phyloP scores from a whole-genome alignment of 176 grass and related monocot genomes.

The Metroxylon sagu region DNA sequence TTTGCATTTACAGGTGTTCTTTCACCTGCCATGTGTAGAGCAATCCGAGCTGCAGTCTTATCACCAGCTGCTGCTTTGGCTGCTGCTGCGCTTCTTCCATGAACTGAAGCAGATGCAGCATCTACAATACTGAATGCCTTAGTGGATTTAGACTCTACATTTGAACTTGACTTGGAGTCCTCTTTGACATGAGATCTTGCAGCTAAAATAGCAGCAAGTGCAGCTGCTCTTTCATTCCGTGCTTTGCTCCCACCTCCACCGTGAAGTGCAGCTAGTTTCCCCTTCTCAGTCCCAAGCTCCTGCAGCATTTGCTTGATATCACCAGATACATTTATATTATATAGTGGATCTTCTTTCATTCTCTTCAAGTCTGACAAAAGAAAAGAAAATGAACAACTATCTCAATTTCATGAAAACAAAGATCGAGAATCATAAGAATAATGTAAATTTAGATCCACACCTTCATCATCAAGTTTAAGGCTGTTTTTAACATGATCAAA shows the following conservation, averaged over 20 bases:
- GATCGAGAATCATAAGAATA: no score
- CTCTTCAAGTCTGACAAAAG: conserved; percentile 46
- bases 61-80: conserved; percentile 76
- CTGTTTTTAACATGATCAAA: conserved; percentile 95
- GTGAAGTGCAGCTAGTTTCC: conserved; percentile 65
- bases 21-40: conserved; percentile 88
- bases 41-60: conserved; percentile 87
- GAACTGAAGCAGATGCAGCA: conserved; percentile 95
- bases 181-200: conserved; percentile 44
- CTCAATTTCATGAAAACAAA: no score
- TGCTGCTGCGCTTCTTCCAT: conserved; percentile 81
- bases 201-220: conserved; percentile 57
- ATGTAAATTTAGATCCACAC: conserved; percentile 18
- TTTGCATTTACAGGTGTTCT: conserved; percentile 76
- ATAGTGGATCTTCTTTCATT: conserved; percentile 90
- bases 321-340: conserved; percentile 92
- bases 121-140: conserved; percentile 93
- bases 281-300: conserved; percentile 94
- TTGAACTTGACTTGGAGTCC: conserved; percentile 37
- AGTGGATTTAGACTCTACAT: conserved; percentile 45
- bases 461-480: conserved; percentile 95
- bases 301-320: conserved; percentile 96
- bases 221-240: conserved; percentile 85
- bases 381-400: background rate
- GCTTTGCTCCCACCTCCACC: conserved; percentile 89